These are phyloP conservation scores for Aspergillus sp. DNA, from an alignment of 2,329 filamentous ascomycete species.

Conservation along the genomic window DNA sequence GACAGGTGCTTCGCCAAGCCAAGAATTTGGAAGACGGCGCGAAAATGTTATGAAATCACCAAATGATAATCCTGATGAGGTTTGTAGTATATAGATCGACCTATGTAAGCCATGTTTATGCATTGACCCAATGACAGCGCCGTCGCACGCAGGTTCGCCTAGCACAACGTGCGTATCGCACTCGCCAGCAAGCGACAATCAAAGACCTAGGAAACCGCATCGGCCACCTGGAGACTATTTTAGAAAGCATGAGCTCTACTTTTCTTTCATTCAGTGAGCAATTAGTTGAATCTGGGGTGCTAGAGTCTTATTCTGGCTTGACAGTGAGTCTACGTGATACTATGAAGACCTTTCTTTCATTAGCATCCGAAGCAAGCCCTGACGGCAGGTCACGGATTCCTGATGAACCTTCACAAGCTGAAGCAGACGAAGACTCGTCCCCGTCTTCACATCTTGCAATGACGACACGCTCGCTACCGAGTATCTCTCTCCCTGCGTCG, in stretches of 20 bases:
- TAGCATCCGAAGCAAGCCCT: constrained; percentile 6
- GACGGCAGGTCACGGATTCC: constrained; percentile 1
- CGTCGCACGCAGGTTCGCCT: constrained; percentile 20
- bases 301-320: constrained; percentile 13
- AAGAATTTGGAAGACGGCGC: too few species aligned
- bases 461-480: background rate
- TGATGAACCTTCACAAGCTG: constrained; percentile 1
- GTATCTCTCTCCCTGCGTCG: background rate
- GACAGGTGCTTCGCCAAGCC: too few species aligned
- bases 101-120: too few species aligned
- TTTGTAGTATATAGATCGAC: too few species aligned
- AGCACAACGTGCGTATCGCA: constrained; percentile 22
- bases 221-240: constrained; percentile 10
- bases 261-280: constrained; percentile 17
- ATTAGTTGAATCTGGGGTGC: constrained; percentile 14
- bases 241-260: constrained; percentile 19
- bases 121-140: too few species aligned
- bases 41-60: too few species aligned
- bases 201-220: constrained; percentile 15
- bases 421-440: background rate
- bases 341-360: constrained; percentile 12
- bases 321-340: constrained; percentile 12
- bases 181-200: constrained; percentile 18
- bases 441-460: background rate
- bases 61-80: too few species aligned